Percentiles rank a stretch among this genome's conserved stretches.
phyloP scores from a whole-genome alignment of 2,329 filamentous ascomycete genomes.

The Hypoxylon sp. region DNA sequence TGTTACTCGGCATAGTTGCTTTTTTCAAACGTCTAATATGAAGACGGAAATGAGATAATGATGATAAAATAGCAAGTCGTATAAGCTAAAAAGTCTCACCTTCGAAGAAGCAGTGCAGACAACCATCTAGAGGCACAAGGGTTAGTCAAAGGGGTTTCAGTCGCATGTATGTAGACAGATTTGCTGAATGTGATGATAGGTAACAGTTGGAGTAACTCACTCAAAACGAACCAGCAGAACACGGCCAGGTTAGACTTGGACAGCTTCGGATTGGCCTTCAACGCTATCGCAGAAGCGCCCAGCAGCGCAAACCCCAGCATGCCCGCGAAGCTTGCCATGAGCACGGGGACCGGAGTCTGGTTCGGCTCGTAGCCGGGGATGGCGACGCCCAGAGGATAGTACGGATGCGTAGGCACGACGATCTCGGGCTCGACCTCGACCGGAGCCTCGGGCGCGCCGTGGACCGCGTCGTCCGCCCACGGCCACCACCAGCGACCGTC shows the following conservation, averaged over 20 bases:
- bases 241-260: constrained; percentile 52
- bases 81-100: constrained; percentile 54
- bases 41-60: too few relatives aligned
- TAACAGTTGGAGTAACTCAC: constrained; percentile 49
- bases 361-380: constrained; percentile 59
- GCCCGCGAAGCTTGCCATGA: constrained; percentile 51
- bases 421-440: constrained; percentile 3
- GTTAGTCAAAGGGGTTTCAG: constrained; percentile 18
- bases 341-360: constrained; percentile 47
- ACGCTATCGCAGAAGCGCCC: constrained; percentile 44
- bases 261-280: constrained; percentile 45
- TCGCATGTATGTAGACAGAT: background rate
- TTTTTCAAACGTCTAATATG: background rate
- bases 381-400: constrained; percentile 54
- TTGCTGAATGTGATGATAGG: too few relatives aligned
- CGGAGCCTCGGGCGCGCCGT: background rate
- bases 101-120: constrained; percentile 83
- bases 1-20: too few relatives aligned
- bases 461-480: background rate
- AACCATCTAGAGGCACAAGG: constrained; percentile 57
- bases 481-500: constrained; percentile 14
- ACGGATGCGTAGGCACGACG: constrained; percentile 54
- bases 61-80: background rate
- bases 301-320: constrained; percentile 50
- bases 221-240: constrained; percentile 63